Base-by-base conservation (phyloP, 139 green algal genomes). In the Zygnema cylindricum region DNA sequence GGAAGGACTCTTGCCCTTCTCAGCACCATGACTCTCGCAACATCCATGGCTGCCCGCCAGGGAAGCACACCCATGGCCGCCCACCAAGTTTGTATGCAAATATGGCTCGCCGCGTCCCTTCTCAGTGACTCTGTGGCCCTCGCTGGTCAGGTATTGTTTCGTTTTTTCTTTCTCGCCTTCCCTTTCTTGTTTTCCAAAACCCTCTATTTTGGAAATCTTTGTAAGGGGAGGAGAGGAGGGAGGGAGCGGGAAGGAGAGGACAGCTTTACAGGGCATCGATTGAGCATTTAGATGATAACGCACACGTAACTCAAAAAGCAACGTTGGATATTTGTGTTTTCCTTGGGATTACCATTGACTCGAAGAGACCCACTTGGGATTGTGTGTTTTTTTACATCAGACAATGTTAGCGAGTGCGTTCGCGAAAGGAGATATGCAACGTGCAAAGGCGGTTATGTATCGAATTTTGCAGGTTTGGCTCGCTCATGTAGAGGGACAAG, bases 71-170 rank as follows among this genome's bases (percentile, higher is more conserved):
- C 76, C 41, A 92, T 92, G 73, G 88, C 88, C 32, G 75, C 88
- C 7, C 88, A 92, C 43, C 88, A 92, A 71, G 42, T 92, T 21
- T 81, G 88, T 33, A n/a, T 82, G n/a, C 88, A 92, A 86, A 63
- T 92, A 16, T 92, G 88, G 86, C 86, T 89, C 16, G 88, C 86
- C 43, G 73, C 88, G 32, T 92, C 88, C 22, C 79, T 92, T 0
- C 88, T 92, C 22, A 81, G 85, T 11, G 88, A 92, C 86, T 92
- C 88, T 38, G 25, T 92, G 3, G 88, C 88, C n/a, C 86, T 92
- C 25, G 88, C 88, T 38, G 86, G 81, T n/a, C 85, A 90, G 63
- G 88, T 92, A 57, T n/a, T n/a, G n/a, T n/a, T n/a, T n/a, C n/a
- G n/a, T n/a, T n/a, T n/a, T n/a, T n/a, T n/a, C n/a, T n/a, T n/a